Percentiles rank a stretch among this genome's conserved stretches.
Conservation (phyloP, 176 grass and related monocot genomes). For the Oryza officinalis region DNA sequence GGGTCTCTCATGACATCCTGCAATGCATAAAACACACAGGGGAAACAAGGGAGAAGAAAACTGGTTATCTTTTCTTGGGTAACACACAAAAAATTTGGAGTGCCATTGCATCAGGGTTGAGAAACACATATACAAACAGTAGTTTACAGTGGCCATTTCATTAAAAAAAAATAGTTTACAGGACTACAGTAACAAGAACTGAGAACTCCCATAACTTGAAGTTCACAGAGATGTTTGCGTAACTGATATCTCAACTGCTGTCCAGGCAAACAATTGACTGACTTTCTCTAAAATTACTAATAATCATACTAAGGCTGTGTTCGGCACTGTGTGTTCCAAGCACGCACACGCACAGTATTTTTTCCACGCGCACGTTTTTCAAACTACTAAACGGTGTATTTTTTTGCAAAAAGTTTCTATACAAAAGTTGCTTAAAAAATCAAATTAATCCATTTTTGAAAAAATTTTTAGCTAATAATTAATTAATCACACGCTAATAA, state of each 20-base stretch:
- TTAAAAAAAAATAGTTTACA: no score
- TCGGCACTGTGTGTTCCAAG: no score
- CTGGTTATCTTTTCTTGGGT: not conserved
- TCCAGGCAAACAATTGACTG: not conserved
- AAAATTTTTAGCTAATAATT: no score
- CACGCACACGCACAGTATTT: no score
- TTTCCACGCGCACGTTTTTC: no score
- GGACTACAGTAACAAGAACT: no score
- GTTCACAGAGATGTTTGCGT: not conserved
- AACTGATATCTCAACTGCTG: not conserved
- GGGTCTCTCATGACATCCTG: slow-evolving; percentile 78
- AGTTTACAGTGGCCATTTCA: not conserved
- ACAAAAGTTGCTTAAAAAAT: no score
- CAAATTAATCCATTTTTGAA: no score
- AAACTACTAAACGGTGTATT: no score
- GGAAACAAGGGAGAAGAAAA: slow-evolving; percentile 11
- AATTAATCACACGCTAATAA: no score
- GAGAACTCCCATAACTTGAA: no score
- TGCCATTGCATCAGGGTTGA: not conserved
- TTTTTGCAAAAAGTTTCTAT: no score
- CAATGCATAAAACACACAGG: slow-evolving; percentile 17
- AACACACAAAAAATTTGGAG: not conserved
- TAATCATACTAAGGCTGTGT: not conserved
- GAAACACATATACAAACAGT: not conserved
- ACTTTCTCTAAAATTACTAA: not conserved